These are phyloP conservation scores for Stropharia rugosoannulata DNA, from an alignment of 768 basidiomycete genomes.

Conservation along the genomic window DNA sequence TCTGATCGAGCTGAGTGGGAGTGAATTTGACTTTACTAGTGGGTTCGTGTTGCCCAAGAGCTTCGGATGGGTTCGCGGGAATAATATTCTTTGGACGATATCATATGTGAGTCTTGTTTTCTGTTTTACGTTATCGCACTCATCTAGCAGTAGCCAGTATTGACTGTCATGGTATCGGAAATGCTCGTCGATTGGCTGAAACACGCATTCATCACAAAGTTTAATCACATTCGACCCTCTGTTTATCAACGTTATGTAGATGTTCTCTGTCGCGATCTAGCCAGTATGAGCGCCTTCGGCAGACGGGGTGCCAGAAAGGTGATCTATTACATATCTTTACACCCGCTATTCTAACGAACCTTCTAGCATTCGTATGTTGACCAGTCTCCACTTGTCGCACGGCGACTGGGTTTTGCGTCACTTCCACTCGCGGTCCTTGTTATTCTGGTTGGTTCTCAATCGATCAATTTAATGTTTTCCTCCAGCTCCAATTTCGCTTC, in stretches of 20 bases:
- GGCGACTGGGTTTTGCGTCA: slow-evolving; percentile 91
- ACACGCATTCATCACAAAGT: slow-evolving; percentile 99
- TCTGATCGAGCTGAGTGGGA: slow-evolving; percentile 89
- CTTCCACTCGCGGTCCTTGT: slow-evolving; percentile 87
- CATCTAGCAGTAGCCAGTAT: slow-evolving; percentile 65
- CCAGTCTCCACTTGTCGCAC: slow-evolving; percentile 91
- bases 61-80: slow-evolving; percentile 82
- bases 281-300: slow-evolving; percentile 73
- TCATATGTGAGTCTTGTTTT: slow-evolving; percentile 65
- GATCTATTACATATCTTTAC: background rate
- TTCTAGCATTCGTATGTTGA: slow-evolving; percentile 86
- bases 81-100: slow-evolving; percentile 81
- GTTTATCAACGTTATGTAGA: slow-evolving; percentile 96
- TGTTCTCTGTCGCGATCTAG: slow-evolving; percentile 90
- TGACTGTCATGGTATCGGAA: slow-evolving; percentile 89
- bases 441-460: slow-evolving; percentile 75
- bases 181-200: slow-evolving; percentile 98
- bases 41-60: slow-evolving; percentile 77
- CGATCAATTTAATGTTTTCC: slow-evolving; percentile 58
- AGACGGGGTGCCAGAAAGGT: slow-evolving; percentile 73
- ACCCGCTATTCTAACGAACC: background rate
- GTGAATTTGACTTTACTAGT: slow-evolving; percentile 78
- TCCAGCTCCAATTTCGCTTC: slow-evolving; percentile 35
- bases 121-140: background rate
- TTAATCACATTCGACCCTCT: slow-evolving; percentile 95